Percentiles rank a stretch among this genome's conserved stretches.
Conservation (phyloP, 176 grass and related monocot genomes). For the Musa schizocarpa region DNA sequence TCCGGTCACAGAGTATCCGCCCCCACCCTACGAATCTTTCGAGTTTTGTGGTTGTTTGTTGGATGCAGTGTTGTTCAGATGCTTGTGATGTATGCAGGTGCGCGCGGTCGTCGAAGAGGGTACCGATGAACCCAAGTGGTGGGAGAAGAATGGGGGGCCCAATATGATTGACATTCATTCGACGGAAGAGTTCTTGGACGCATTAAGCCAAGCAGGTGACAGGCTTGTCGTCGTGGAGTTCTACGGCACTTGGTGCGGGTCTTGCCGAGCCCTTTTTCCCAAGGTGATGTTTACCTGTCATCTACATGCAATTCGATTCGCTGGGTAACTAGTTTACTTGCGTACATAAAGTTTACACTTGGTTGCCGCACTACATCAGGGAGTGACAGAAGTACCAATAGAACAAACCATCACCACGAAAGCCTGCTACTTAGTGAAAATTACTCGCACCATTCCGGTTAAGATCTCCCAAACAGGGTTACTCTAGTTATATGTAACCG, state of each 20-base stretch:
- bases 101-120: conserved; percentile 29
- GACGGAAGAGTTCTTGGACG: conserved; percentile 89
- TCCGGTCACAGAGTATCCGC: neutral
- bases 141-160: conserved; percentile 69
- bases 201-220: conserved; percentile 62
- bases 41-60: neutral
- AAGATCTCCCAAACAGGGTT: too few species aligned
- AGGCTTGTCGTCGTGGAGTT: conserved; percentile 79
- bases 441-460: too few species aligned
- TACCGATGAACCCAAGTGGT: conserved; percentile 66
- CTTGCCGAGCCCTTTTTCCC: conserved; percentile 77
- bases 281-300: conserved; percentile 43
- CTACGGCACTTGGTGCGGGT: conserved; percentile 97
- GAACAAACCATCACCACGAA: too few species aligned
- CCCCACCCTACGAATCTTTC: neutral
- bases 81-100: conserved; percentile 28
- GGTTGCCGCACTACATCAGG: neutral
- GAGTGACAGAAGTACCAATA: too few species aligned
- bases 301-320: neutral
- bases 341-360: neutral
- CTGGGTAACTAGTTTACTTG: neutral
- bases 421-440: too few species aligned
- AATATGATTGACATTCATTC: conserved; percentile 96
- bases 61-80: neutral
- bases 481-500: too few species aligned